These are phyloP conservation scores for Pseudogymnoascus sp. DNA, from an alignment of 2,329 filamentous ascomycete species.

Conservation along the genomic window DNA sequence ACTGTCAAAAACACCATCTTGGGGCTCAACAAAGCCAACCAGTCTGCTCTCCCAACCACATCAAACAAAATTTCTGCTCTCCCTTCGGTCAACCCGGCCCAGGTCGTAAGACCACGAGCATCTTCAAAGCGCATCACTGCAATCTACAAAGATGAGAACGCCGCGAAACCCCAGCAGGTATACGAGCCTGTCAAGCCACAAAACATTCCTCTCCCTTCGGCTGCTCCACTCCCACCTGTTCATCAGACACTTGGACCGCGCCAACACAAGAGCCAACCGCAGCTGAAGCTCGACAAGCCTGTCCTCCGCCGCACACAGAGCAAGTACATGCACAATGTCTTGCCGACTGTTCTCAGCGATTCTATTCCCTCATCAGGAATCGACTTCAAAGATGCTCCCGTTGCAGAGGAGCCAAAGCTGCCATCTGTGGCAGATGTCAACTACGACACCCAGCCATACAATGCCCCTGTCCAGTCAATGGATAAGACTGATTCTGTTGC, in stretches of 20 bases:
- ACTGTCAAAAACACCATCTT: slow-evolving; percentile 17
- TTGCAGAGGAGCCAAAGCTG: background rate
- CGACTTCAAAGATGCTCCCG: background rate
- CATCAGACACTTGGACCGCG: slow-evolving; percentile 25
- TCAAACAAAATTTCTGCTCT: slow-evolving; percentile 13
- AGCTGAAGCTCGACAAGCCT: slow-evolving; percentile 22
- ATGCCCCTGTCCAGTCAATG: background rate
- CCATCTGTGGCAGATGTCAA: background rate
- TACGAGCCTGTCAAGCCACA: slow-evolving; percentile 17
- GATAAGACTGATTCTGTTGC: background rate
- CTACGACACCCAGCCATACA: background rate
- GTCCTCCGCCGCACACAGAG: slow-evolving; percentile 22
- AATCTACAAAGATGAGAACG: slow-evolving; percentile 45
- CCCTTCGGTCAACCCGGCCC: slow-evolving; percentile 11
- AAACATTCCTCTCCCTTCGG: slow-evolving; percentile 24
- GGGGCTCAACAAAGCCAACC: slow-evolving; percentile 9
- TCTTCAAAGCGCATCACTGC: slow-evolving; percentile 43
- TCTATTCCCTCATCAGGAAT: background rate
- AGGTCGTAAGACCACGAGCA: slow-evolving; percentile 27
- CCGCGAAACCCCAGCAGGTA: slow-evolving; percentile 23
- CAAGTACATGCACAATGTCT: slow-evolving; percentile 17
- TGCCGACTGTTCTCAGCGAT: background rate
- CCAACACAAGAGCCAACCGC: slow-evolving; percentile 26
- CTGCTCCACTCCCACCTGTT: slow-evolving; percentile 20
- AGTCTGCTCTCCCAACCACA: background rate